Conservation (phyloP, 1,284 basidiomycete species). For the Tilletia horrida region DNA sequence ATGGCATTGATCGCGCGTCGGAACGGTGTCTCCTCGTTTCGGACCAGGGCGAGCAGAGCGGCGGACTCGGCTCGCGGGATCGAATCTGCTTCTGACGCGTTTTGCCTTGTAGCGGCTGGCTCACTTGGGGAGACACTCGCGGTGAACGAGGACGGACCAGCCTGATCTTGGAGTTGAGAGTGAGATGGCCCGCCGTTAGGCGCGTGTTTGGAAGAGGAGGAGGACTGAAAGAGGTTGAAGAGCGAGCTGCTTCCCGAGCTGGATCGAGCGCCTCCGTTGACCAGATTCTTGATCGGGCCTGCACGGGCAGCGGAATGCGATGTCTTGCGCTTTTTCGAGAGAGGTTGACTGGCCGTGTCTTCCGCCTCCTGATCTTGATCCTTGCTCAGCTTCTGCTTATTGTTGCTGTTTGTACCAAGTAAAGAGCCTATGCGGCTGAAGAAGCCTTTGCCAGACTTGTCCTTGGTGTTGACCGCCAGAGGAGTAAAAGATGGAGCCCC, state of each 20-base stretch:
- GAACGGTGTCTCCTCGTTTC: not conserved
- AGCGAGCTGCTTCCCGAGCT: not conserved
- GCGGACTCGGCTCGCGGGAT: not conserved
- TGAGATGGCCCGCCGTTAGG: not conserved
- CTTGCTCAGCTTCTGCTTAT: no score
- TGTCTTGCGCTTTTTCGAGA: not conserved
- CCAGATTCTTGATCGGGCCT: no score
- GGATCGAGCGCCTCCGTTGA: no score
- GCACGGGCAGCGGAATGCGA: not conserved
- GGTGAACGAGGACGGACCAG: no score
- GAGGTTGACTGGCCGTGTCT: no score
- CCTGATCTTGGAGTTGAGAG: no score
- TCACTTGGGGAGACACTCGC: no score
- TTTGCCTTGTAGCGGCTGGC: no score
- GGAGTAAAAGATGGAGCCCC: not conserved
- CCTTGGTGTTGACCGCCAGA: not conserved
- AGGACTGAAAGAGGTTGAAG: not conserved
- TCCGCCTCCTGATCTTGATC: no score
- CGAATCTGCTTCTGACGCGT: not conserved
- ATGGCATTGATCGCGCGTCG: not conserved
- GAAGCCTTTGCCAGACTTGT: not conserved
- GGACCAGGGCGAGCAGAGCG: not conserved
- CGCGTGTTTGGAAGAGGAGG: not conserved
- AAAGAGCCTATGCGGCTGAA: conserved; percentile 6
- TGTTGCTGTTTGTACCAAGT: not conserved